These are phyloP conservation scores for Pholiota molesta DNA, from an alignment of 768 basidiomycete genomes.

Conservation along the genomic window DNA sequence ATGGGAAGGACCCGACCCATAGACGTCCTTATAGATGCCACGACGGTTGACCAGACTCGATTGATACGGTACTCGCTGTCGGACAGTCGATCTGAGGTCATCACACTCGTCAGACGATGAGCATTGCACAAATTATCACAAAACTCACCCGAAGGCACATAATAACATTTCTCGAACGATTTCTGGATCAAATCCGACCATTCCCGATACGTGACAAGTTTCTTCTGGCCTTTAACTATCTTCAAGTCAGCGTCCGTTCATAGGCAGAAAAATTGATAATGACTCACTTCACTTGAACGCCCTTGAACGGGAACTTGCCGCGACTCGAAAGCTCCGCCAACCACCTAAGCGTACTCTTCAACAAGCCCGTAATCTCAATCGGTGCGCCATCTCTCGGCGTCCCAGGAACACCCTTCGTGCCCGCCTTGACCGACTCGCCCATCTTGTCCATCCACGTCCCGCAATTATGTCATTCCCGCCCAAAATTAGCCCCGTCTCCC, in stretches of 20 bases:
- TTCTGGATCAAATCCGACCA: constrained; percentile 85
- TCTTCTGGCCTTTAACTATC: constrained; percentile 70
- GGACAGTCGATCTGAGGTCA: constrained; percentile 60
- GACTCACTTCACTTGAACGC: constrained; percentile 80
- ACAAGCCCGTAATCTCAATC: constrained; percentile 90
- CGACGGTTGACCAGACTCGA: constrained; percentile 78
- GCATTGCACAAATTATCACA: background rate
- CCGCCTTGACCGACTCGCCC: constrained; percentile 91
- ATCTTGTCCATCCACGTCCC: constrained; percentile 99
- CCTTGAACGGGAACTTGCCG: constrained; percentile 86
- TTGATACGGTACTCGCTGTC: constrained; percentile 76
- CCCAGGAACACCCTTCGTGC: constrained; percentile 94
- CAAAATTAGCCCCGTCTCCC: constrained; percentile 87
- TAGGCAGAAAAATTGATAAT: constrained; percentile 1
- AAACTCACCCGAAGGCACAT: constrained; percentile 77
- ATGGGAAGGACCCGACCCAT: constrained; percentile 82
- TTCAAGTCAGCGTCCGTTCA: background rate
- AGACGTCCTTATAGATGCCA: constrained; percentile 98
- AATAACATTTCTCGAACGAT: constrained; percentile 91
- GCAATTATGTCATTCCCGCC: constrained; percentile 89
- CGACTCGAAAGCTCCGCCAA: constrained; percentile 63
- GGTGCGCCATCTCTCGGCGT: constrained; percentile 96
- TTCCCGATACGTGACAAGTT: constrained; percentile 82
- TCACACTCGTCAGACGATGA: background rate
- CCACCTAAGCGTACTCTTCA: constrained; percentile 95